phyloP scores from a whole-genome alignment of 208 protist species.

The Trichomonas gallinae region DNA sequence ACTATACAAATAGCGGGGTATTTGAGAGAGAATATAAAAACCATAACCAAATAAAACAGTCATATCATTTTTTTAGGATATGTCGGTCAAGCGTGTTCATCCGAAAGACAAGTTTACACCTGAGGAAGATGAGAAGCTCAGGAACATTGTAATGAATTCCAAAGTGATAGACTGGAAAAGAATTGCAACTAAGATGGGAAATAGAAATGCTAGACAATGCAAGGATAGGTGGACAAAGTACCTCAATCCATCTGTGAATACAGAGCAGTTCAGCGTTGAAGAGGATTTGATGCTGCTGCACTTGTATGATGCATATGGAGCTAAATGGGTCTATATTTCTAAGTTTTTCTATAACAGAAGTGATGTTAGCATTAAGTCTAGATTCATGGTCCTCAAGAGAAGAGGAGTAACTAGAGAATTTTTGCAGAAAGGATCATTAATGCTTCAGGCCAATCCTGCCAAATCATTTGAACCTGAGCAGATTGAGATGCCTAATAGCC shows the following conservation, averaged over 20 bases:
- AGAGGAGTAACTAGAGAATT: not conserved
- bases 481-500: too few species aligned
- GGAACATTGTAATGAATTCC: not conserved
- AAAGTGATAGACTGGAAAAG: not conserved
- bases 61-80: too few species aligned
- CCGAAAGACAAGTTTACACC: not conserved
- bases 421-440: too few species aligned
- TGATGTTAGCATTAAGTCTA: not conserved
- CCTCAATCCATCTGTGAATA: not conserved
- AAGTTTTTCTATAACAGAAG: not conserved
- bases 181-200: not conserved
- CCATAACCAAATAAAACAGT: too few species aligned
- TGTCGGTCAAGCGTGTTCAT: not conserved
- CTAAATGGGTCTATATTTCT: not conserved
- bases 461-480: too few species aligned
- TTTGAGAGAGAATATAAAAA: not conserved
- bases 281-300: not conserved
- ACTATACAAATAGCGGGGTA: not conserved
- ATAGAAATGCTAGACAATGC: not conserved
- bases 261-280: not conserved
- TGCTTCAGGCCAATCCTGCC: too few species aligned
- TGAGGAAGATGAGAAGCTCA: not conserved
- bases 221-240: not conserved
- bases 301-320: not conserved
- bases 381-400: not conserved